Base-by-base conservation (phyloP, 179 eudicot genomes). In the Nepenthes alata region DNA sequence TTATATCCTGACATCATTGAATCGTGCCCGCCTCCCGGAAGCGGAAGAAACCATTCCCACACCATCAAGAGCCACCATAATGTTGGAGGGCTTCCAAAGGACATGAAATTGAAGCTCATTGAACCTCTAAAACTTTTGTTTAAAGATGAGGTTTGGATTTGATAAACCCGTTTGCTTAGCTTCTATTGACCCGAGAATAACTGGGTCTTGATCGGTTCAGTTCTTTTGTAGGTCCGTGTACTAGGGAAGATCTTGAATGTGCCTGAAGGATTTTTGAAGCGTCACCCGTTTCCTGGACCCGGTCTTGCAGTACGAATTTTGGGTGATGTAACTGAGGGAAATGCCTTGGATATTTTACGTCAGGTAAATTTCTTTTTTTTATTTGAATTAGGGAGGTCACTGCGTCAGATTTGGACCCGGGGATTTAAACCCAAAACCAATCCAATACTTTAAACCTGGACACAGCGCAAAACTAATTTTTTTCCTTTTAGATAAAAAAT, bases 21-120 rank as follows among this genome's bases (percentile, higher is more conserved):
- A 76, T 93, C 98, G 36, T 93, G 98, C 63, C 96, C 98, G 0
- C 95, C 98, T 47, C 98, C 98, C 58, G 96, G 98, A 57, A 93
- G 95, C 67, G 96, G 95, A 73, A 77, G 86, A 66, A 81, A 81
- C 50, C 96, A 89, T 64, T 93, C 98, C 47, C 95, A 85, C 77
- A 93, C 96, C 14, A 93, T 93, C 37, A 93, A 89, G 77, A 93
- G 98, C 70, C 96, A 93, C 68, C 96, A 93, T 69, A 93, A 93
- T 70, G 98, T 93, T 62, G 98, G 96, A 56, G 98, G 98, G 59
- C 95, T 93, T 54, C 98, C 98, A 11, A 89, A 93, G 82, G 93
- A 93, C 74, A 93, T 93, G 95, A 93, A 89, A 61, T 58, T 93
- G 66, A 93, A 93, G 79, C 96, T 93, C 53, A 93, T 93, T 55